Evolutionary conservation across 805 yeast genomes (phyloP), one percentile per base, ranked within the genome.

Genomic region (Metschnikowia rubicola): DNA sequence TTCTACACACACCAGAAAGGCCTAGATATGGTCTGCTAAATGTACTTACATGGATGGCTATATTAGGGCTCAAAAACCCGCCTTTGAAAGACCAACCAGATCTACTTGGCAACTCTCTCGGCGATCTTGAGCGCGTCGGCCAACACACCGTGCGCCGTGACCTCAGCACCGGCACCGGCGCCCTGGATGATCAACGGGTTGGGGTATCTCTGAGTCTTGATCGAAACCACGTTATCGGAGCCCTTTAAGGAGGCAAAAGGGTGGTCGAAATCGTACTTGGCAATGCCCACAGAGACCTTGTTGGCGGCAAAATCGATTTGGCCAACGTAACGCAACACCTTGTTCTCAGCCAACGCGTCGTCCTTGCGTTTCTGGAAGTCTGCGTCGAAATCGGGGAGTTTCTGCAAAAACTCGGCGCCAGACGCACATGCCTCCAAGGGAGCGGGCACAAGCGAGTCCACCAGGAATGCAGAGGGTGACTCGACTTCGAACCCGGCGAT

Each of bases 211-310:
- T 88, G 83, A 30, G 97, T 86, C 67, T 83, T 84, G 72, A 94
- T 86, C 19, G 97, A 84, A 52, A 94, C 85, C 50, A 94, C 97
- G 64, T 94, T 94, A 67, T 94, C 98, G 52, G 97, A 88, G 43
- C 99, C 99, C 74, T 88, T 86, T 65, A 94, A 79, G 10, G 96
- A 77, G 36, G 99, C 98, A 64, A 94, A 94, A 46, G 99, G 98
- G 67, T 94, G 98, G 59, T 92, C 84, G 47, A 78, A 75, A 47
- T 83, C 88, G 68, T 90, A 94, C 67, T 88, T 87, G 56, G 83
- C 90, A 59, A 94, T 85, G 56, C 92, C 96, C 50, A 92, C 98
- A 40, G 86, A 81, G 41, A 83, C 95, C 49, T 74, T 70, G 51
- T 83, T 80, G 60, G 78, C 74, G 47, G 80, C 75, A 53, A 91